These are phyloP conservation scores for Chloropicon primus DNA, from an alignment of 139 green algal species.

Conservation along the genomic window DNA sequence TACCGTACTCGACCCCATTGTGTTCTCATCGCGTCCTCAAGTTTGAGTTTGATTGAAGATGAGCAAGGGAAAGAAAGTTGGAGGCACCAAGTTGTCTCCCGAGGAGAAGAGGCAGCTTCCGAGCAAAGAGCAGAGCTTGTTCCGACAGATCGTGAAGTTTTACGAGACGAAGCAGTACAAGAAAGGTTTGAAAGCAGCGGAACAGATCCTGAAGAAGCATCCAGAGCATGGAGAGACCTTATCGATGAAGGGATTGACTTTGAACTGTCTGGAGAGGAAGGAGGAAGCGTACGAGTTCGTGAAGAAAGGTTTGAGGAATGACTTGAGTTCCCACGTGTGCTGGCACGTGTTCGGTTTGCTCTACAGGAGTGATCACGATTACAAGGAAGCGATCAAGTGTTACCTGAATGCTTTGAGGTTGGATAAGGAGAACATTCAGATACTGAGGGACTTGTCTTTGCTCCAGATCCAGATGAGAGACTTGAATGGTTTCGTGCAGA, in stretches of 20 bases:
- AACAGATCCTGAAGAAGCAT: conserved; percentile 91
- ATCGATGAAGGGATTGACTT: conserved; percentile 89
- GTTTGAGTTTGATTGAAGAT: no score
- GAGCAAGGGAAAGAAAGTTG: no score
- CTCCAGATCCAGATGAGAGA: conserved; percentile 92
- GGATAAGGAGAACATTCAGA: conserved; percentile 86
- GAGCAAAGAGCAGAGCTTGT: neutral
- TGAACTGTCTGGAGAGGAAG: conserved; percentile 54
- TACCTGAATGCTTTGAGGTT: conserved; percentile 90
- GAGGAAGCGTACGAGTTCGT: conserved; percentile 87
- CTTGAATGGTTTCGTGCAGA: conserved; percentile 77
- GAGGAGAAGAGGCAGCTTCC: neutral
- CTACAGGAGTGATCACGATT: conserved; percentile 82
- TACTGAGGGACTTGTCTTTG: conserved; percentile 75
- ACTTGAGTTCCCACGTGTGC: conserved; percentile 86
- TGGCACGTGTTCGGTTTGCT: conserved; percentile 99
- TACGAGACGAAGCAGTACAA: conserved; percentile 98
- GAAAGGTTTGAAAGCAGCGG: conserved; percentile 88
- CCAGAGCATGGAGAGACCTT: conserved; percentile 94
- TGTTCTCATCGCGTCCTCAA: no score
- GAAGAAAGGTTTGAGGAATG: conserved; percentile 60
- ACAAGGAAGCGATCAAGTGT: conserved; percentile 97
- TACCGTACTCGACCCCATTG: no score
- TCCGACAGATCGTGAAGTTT: conserved; percentile 36
- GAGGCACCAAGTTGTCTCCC: neutral